Percentiles rank a stretch among this genome's conserved stretches.
Evolutionary conservation across 352 stramenopile genomes (phyloP).

Genomic region (Pythium brassicae): DNA sequence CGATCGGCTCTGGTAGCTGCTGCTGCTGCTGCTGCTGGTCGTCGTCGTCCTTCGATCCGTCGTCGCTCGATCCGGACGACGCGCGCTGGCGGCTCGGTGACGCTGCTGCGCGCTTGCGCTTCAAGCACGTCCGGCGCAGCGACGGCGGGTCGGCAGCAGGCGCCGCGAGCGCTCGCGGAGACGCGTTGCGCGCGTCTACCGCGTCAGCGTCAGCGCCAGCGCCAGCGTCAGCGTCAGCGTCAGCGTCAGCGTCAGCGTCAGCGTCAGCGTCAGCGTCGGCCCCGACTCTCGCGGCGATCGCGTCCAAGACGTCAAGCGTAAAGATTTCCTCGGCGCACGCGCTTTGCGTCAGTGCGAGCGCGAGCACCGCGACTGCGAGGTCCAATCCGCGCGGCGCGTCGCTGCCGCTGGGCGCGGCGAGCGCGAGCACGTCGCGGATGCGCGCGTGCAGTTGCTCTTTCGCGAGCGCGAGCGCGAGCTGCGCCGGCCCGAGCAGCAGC

Average conservation of each 20-base stretch:
- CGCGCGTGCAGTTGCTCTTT: conserved; percentile 17
- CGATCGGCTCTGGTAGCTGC: not conserved
- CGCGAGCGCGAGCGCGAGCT: conserved; percentile 23
- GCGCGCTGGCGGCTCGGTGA: not conserved
- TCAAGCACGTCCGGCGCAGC: conserved; percentile 45
- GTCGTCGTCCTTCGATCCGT: too few relatives aligned
- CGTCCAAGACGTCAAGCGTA: conserved; percentile 26
- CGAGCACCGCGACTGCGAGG: conserved; percentile 30
- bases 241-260: too few relatives aligned
- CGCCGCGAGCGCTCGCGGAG: not conserved
- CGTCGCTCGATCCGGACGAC: not conserved
- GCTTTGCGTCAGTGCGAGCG: conserved; percentile 31
- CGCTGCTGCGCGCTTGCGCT: conserved; percentile 37
- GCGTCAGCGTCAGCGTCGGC: not conserved
- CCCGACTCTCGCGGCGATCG: conserved; percentile 10
- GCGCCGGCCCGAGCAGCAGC: conserved; percentile 26
- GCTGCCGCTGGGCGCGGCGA: not conserved
- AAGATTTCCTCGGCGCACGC: conserved; percentile 31
- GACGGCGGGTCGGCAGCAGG: not conserved
- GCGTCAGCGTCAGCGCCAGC: too few relatives aligned
- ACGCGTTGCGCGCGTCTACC: too few relatives aligned
- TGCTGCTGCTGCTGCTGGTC: too few relatives aligned
- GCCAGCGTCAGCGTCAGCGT: too few relatives aligned
- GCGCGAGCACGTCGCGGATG: conserved; percentile 30
- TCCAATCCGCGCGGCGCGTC: conserved; percentile 10